Percentiles rank a stretch among this genome's conserved stretches.
Conservation (phyloP, 495 filamentous ascomycete genomes). For the Penicillium atrosanguineum region DNA sequence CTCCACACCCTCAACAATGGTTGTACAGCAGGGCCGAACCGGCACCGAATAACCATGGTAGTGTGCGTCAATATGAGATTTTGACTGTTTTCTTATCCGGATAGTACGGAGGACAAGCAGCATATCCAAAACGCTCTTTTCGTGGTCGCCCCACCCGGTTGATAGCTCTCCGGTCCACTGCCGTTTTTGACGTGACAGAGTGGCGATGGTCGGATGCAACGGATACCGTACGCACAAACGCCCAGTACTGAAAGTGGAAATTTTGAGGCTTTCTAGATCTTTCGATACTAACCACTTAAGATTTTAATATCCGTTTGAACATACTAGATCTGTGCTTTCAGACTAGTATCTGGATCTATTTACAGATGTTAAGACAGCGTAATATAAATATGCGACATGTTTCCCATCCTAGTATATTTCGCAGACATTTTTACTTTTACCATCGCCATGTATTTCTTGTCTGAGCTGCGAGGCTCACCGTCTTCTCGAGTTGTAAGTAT, state of each 20-base stretch:
- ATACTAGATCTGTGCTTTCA: neutral
- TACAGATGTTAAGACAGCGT: neutral
- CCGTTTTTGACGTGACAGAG: constrained; percentile 19
- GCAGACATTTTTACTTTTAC: neutral
- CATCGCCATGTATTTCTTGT: neutral
- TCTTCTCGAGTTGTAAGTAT: neutral
- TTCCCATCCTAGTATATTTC: neutral
- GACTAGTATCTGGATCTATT: neutral
- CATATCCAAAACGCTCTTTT: neutral
- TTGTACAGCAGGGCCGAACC: constrained; percentile 28
- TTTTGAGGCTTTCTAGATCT: neutral
- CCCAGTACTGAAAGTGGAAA: neutral
- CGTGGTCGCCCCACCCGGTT: constrained; percentile 17
- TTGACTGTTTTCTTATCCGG: neutral
- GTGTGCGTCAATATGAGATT: neutral
- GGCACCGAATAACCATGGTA: constrained; percentile 23
- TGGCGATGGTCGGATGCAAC: constrained; percentile 18
- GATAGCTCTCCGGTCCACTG: constrained; percentile 21
- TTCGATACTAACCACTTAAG: neutral
- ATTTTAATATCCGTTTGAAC: neutral
- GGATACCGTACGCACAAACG: constrained; percentile 21
- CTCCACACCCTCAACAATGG: constrained; percentile 26
- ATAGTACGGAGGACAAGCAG: neutral
- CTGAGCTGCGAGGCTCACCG: neutral
- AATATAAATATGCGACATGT: neutral